Base-by-base conservation (phyloP, 2,329 filamentous ascomycete species). In the Scytalidium lignicola region DNA sequence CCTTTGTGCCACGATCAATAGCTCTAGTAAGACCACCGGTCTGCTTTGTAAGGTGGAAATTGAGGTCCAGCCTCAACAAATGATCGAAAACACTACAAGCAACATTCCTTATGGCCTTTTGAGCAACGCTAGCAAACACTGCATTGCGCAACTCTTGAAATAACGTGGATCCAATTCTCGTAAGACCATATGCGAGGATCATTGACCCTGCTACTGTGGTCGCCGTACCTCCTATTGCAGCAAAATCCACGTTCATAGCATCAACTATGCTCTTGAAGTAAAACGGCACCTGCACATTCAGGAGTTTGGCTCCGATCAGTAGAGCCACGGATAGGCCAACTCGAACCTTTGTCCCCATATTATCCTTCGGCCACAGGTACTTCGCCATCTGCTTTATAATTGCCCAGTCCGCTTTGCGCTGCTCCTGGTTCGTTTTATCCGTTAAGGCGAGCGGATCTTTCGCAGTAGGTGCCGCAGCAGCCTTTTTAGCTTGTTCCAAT, bases 201-300 rank as follows among this genome's bases (percentile, higher is more conserved):
- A 96, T 90, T 50, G 88, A 86, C 3, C 93, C 92, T 10, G 90
- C 93, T 7, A 96, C 85, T 0, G 90, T 90, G 46, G 85, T 88
- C 22, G 90, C 91, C 0, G 90, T 96, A 7, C 90, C 91, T n/a
- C 90, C 92, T 5, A 88, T 72, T 15, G 86, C 78, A n/a, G 82
- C 79, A 65, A 96, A 85, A 67, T 99, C 93, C 58, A 99, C 80
- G 67, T 99, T 99, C 90, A 99, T 96, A 18, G 89, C 84, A 68
- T 99, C 95, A 40, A 99, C 89, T 56, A 99, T 97, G 68, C 74
- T 91, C 75, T 97, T 97, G 75, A 99, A 99, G 75, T 96, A 99
- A 66, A 99, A 99, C 0, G 93, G 93, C 43, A 99, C 90, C 72
- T 99, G 90, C 15, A 99, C 93, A 67, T 97, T 99, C 62, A 99